Evolutionary conservation across 179 eudicot species (phyloP).

Genomic region (Silene vulgaris): DNA sequence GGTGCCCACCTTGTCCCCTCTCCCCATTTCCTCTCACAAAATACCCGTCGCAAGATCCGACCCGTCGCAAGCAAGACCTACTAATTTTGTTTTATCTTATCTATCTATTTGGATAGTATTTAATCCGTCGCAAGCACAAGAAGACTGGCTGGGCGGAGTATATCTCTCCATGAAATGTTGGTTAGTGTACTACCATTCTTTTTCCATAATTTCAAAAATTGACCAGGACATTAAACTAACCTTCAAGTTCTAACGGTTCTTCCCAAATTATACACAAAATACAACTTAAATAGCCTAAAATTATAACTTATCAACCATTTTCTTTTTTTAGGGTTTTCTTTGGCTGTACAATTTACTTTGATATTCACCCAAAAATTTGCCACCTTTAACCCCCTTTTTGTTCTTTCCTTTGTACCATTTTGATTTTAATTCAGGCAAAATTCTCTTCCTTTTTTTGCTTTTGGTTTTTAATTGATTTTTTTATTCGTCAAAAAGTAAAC

Average conservation of each 20-base stretch:
- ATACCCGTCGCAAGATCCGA: too few relatives aligned
- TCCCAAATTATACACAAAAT: background rate
- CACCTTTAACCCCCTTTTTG: background rate
- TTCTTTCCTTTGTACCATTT: background rate
- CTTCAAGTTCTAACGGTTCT: slow-evolving; percentile 6
- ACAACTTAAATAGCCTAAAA: background rate
- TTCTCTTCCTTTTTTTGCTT: background rate
- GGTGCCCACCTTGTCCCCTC: too few relatives aligned
- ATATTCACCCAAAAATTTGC: background rate
- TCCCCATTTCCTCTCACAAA: too few relatives aligned
- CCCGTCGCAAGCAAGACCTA: too few relatives aligned
- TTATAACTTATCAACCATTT: too few relatives aligned
- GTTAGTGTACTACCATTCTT: background rate
- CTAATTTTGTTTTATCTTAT: too few relatives aligned
- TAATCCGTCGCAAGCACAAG: too few relatives aligned
- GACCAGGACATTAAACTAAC: slow-evolving; percentile 4
- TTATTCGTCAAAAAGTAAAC: slow-evolving; percentile 17
- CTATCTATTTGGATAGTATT: too few relatives aligned
- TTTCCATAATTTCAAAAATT: background rate
- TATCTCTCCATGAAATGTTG: too few relatives aligned
- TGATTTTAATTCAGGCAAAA: background rate
- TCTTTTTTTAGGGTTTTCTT: background rate
- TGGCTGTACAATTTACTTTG: too few relatives aligned
- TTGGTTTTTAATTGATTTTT: background rate
- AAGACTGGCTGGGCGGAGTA: too few relatives aligned